These are phyloP conservation scores for Aethionema arabicum DNA, from an alignment of 345 rosid genomes.

Conservation along the genomic window DNA sequence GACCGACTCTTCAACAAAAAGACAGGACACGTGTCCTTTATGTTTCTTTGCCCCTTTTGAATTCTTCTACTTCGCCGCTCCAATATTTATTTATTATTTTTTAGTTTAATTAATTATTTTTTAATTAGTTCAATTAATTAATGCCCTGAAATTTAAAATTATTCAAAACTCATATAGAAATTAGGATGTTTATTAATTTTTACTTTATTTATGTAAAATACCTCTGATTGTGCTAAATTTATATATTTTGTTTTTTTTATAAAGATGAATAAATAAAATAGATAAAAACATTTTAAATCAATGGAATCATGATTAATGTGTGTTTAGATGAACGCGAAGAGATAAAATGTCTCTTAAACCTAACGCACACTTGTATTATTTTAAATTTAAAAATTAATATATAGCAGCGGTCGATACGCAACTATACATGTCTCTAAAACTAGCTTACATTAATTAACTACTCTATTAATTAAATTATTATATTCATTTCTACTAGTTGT, in stretches of 20 bases:
- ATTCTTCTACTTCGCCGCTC: constrained; percentile 5
- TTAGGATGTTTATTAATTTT: too few relatives aligned
- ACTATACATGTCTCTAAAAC: constrained; percentile 15
- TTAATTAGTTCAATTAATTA: too few relatives aligned
- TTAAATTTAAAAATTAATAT: background rate
- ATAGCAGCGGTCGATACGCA: constrained; percentile 25
- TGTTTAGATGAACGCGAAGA: constrained; percentile 13
- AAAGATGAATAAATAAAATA: background rate
- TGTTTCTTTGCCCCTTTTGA: constrained; percentile 28
- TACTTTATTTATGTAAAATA: too few relatives aligned
- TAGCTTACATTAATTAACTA: background rate
- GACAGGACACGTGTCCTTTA: constrained; percentile 26
- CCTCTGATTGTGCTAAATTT: too few relatives aligned
- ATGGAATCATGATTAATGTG: background rate
- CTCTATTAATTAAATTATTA: background rate
- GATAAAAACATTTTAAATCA: background rate
- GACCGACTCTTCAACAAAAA: constrained; percentile 34
- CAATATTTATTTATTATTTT: background rate
- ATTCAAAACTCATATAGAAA: too few relatives aligned
- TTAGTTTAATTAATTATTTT: too few relatives aligned
- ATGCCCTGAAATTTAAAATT: too few relatives aligned
- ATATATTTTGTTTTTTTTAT: too few relatives aligned
- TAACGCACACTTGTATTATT: background rate
- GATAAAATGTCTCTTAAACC: constrained; percentile 8
- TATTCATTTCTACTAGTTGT: constrained; percentile 19